Evolutionary conservation across 352 stramenopile species (phyloP), one percentile per base, ranked within the genome.

Genomic region (Globisporangium sylvaticum): DNA sequence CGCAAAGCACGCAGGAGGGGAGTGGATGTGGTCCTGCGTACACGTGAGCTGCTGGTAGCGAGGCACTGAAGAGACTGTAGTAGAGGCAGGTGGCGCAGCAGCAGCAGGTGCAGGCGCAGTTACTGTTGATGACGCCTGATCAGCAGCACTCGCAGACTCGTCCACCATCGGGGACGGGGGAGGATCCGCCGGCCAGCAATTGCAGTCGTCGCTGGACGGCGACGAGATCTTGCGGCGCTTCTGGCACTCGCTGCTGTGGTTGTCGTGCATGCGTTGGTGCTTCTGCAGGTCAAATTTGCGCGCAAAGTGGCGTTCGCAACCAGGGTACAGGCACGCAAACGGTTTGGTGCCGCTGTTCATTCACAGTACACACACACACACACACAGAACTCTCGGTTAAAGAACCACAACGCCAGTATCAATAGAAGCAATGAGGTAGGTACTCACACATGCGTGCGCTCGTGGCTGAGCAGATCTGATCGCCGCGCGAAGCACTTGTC

Each of bases 231-330:
- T 78, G 53, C 71, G 74, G 50, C 79, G 81, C 64, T 83, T 80
- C 66, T 75, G 24, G 20, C 5, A 52, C 67, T 77, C 31, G 31
- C 25, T 65, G 46, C 64, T 65, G 22, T 72, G 60, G 39, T 76
- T 64, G 27, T 84, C 73, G 48, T 90, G 81, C 58, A 86, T 74
- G 25, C 72, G 71, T 71, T 84, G 76, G 69, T 93, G 85, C 72
- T 93, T 93, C 60, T 88, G 79, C 10, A 92, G 73, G 57, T 93
- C 85, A 39, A 89, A 89, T 42, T 80, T 82, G 18, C 82, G 72
- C 4, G 82, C 78, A 50, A 88, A 90, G 34, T 70, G 75, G 42
- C 77, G 71, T 2, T 71, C 75, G 55, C 84, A 92, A 18, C 67
- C 78, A 12, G 80, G 77, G 37, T 81, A 81, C 8, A 65, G 44